A percentile compares a stretch with the other conserved stretches of the same genome.
Conservation (phyloP, 306 rosid genomes). For the Fagus sylvatica region DNA sequence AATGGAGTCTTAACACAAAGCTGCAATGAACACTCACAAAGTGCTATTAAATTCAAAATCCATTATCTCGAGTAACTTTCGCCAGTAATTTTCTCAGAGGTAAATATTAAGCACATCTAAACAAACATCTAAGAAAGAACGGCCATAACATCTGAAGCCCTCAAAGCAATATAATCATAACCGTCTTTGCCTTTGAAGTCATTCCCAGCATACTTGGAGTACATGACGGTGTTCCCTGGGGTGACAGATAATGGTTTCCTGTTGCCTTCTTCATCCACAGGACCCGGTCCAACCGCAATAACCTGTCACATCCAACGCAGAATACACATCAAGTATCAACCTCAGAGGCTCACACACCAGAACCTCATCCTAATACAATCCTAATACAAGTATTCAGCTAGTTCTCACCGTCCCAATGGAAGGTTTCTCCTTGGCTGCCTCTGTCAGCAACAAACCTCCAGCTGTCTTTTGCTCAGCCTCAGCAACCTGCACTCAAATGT, state of each 20-base stretch:
- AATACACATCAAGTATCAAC: not conserved
- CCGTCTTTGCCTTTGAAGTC: conserved; percentile 98
- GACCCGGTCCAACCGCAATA: conserved; percentile 84
- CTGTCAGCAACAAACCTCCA: conserved; percentile 92
- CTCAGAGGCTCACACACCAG: conserved; percentile 1
- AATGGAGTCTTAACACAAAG: not conserved
- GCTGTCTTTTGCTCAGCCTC: conserved; percentile 86
- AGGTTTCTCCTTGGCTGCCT: conserved; percentile 84
- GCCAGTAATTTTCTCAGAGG: conserved; percentile 5
- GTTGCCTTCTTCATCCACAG: conserved; percentile 80
- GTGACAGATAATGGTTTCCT: conserved; percentile 50
- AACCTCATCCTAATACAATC: not conserved
- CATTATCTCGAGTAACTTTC: conserved; percentile 20
- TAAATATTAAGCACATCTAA: not conserved
- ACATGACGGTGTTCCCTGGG: conserved; percentile 72
- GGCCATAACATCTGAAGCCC: conserved; percentile 81
- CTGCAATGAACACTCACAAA: conserved; percentile 30
- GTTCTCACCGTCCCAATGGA: conserved; percentile 73
- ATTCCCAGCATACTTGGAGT: conserved; percentile 87
- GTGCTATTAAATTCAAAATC: conserved; percentile 25
- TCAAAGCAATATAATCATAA: conserved; percentile 62
- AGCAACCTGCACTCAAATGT: conserved; percentile 57
- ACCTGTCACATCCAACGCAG: conserved; percentile 50
- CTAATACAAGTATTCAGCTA: not conserved
- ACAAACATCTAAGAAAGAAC: conserved; percentile 52